phyloP scores from a whole-genome alignment of 257 asterid genomes.

The Gardenia jasminoides region DNA sequence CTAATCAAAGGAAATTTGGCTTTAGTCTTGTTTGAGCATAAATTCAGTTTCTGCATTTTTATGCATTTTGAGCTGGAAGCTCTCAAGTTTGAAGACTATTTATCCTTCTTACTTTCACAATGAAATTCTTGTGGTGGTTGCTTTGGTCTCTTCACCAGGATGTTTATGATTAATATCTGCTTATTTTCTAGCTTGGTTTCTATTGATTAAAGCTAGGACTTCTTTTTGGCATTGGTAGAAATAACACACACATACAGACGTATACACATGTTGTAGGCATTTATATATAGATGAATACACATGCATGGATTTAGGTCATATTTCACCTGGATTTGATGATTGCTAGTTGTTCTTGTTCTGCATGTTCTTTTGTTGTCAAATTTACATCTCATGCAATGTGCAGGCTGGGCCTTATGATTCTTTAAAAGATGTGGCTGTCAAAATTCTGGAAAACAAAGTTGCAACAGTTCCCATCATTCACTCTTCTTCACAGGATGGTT shows the following conservation, averaged over 20 bases:
- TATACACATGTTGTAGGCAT: not conserved
- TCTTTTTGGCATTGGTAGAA: not conserved
- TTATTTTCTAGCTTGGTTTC: not conserved
- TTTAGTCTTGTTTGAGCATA: not conserved
- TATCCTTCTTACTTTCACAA: not conserved
- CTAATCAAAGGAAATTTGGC: not conserved
- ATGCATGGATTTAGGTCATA: not conserved
- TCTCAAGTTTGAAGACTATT: not conserved
- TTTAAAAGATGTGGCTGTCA: conserved; percentile 62
- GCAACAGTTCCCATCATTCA: conserved; percentile 64
- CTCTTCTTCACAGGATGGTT: conserved; percentile 62
- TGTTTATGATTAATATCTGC: not conserved
- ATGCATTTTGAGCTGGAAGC: not conserved
- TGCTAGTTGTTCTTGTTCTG: conserved; percentile 8
- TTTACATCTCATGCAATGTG: conserved; percentile 11
- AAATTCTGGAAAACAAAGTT: conserved; percentile 58
- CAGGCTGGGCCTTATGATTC: conserved; percentile 72
- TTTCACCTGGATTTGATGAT: not conserved
- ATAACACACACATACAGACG: too few relatives aligned
- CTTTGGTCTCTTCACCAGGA: not conserved
- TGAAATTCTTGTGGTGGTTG: not conserved
- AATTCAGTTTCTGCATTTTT: not conserved
- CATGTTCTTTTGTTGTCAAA: conserved; percentile 5
- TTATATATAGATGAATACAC: too few relatives aligned
- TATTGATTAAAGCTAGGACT: not conserved